phyloP scores from a whole-genome alignment of 2,329 filamentous ascomycete species.

The Incumbomyces delicatus region DNA sequence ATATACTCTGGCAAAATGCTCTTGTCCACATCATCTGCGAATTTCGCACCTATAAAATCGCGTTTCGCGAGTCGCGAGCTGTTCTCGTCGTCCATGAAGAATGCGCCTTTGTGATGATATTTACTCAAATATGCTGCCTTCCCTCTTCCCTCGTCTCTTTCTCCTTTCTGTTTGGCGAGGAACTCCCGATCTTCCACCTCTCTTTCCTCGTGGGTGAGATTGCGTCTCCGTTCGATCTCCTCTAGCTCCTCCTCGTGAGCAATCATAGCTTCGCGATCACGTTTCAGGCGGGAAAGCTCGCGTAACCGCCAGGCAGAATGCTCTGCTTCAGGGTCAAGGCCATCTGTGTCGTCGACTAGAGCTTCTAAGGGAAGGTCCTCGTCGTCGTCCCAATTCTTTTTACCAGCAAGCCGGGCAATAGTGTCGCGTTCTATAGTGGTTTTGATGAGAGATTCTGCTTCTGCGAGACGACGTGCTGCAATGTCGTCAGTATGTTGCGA shows the following conservation, averaged over 20 bases:
- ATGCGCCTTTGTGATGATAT: constrained; percentile 94
- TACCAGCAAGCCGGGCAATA: constrained; percentile 61
- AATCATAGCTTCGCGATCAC: constrained; percentile 77
- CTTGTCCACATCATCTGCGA: constrained; percentile 77
- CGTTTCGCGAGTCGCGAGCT: constrained; percentile 66
- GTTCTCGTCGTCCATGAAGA: constrained; percentile 67
- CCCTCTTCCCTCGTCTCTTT: constrained; percentile 62
- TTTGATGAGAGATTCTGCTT: constrained; percentile 71
- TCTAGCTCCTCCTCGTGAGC: constrained; percentile 73
- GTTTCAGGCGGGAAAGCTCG: constrained; percentile 78
- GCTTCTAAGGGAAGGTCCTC: constrained; percentile 56
- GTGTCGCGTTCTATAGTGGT: constrained; percentile 78
- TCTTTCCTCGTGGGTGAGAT: constrained; percentile 77
- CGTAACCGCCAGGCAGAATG: constrained; percentile 87
- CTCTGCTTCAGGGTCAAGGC: constrained; percentile 75
- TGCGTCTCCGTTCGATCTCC: constrained; percentile 78
- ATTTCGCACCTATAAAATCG: constrained; percentile 75
- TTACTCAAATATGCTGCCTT: constrained; percentile 88
- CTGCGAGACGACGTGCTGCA: constrained; percentile 53
- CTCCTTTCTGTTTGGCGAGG: constrained; percentile 67
- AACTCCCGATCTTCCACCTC: constrained; percentile 73
- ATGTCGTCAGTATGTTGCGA: constrained; percentile 21
- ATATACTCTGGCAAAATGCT: constrained; percentile 82
- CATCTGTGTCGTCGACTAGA: constrained; percentile 83
- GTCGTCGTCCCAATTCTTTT: constrained; percentile 73